Percentiles rank a stretch among this genome's conserved stretches.
Evolutionary conservation across 2,329 filamentous ascomycete species (phyloP).

Genomic region (Westerdykella aurantiaca): DNA sequence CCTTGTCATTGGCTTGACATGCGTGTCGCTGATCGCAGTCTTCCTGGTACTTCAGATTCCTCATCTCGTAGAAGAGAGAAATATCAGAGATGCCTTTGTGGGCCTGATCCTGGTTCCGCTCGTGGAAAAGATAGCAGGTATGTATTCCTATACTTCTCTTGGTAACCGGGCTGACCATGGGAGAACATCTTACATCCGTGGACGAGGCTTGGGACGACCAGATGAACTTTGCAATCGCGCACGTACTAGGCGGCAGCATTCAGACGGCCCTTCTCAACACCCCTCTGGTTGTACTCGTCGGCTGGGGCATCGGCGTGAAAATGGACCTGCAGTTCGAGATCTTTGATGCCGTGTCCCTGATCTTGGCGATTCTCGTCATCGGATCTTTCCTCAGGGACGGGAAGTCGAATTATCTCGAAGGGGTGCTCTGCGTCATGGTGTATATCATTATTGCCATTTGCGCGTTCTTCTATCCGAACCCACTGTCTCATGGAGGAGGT

Average conservation of each 20-base stretch:
- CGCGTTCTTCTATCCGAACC: slow-evolving; percentile 58
- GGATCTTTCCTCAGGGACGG: slow-evolving; percentile 83
- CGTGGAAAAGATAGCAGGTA: slow-evolving; percentile 70
- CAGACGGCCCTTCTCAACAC: slow-evolving; percentile 88
- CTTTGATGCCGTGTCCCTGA: slow-evolving; percentile 76
- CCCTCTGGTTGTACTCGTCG: slow-evolving; percentile 74
- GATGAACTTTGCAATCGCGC: slow-evolving; percentile 79
- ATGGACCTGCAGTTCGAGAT: slow-evolving; percentile 83
- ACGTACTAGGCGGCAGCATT: slow-evolving; percentile 79
- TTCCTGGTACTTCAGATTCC: slow-evolving; percentile 69
- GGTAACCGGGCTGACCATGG: slow-evolving; percentile 1
- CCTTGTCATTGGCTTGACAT: slow-evolving; percentile 57
- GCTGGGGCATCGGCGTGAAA: slow-evolving; percentile 64
- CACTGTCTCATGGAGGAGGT: slow-evolving; percentile 22
- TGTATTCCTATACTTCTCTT: background rate
- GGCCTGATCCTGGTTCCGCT: slow-evolving; percentile 74
- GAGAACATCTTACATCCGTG: slow-evolving; percentile 73
- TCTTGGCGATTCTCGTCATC: slow-evolving; percentile 79
- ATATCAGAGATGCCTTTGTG: slow-evolving; percentile 50
- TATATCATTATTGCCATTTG: slow-evolving; percentile 59
- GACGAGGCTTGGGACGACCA: slow-evolving; percentile 80
- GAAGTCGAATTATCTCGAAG: slow-evolving; percentile 88
- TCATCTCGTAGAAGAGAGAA: slow-evolving; percentile 48
- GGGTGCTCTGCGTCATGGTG: slow-evolving; percentile 67
- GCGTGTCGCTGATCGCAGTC: slow-evolving; percentile 69